Evolutionary conservation across 345 rosid species (phyloP), one percentile per base, ranked within the genome.

Genomic region (Garcia nutans): DNA sequence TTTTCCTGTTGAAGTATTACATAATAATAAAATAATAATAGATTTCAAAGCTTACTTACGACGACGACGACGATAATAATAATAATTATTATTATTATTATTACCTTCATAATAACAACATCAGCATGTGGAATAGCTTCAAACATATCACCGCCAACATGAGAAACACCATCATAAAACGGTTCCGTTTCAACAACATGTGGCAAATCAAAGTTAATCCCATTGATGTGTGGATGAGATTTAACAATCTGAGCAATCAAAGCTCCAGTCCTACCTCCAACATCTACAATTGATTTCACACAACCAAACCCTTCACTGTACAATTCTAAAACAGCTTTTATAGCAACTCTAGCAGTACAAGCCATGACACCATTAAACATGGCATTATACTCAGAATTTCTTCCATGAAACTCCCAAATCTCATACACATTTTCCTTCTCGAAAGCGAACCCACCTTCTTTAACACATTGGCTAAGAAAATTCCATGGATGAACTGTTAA

Each of bases 131-230:
- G 88, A 55, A 85, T 72, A 37, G 54, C 50, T 0, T 58, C 47
- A 24, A 86, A 84, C 87, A 86, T 84, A 71, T 86, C 74, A n/a
- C 87, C 89, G 1, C 81, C 84, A 19, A 84, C 70, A 55, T 82
- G 86, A 0, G 37, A 6, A 13, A 86, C 83, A n/a, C 86, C 83
- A 1, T 60, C 45, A 28, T 72, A 67, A 19, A 6, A 8, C 2
- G 87, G 86, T 5, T 85, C 87, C 0, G 82, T 72, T 10, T 76
- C 76, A 2, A 86, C 71, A 0, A 84, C 87, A 28, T 84, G 89
- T 0, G 85, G 85, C 77, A 84, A 31, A 82, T 86, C 89, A 24
- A 82, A 86, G 73, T 86, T 84, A 3, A 78, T 58, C 1, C 81
- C 83, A 71, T 77, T 75, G 70, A 86, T 74, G 68, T 82, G 84